Base-by-base conservation (phyloP, 495 filamentous ascomycete genomes). In the Pseudomonodictys pantanalensis region DNA sequence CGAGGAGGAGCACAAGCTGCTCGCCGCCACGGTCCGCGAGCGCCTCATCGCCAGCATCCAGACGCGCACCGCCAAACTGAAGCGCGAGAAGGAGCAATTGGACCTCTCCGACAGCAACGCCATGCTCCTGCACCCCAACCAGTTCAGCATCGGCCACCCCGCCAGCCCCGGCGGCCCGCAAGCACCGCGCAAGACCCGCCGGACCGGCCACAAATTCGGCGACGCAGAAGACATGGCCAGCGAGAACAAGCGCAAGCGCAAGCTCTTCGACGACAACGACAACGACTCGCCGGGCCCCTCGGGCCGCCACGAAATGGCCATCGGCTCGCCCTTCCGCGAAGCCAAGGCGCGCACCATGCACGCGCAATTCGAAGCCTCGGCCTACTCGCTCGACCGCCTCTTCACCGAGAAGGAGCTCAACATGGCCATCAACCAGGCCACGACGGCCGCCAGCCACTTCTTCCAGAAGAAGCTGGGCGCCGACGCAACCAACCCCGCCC, bases 341-440 rank as follows among this genome's bases (percentile, higher is more conserved):
- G 74, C 68, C 29, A 72, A 74, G 55, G 77, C 73, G 24, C 80
- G 79, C 63, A 80, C 81, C 32, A 69, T 80, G 7, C 74, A 81
- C 54, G 68, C 72, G 74, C 85, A 41, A 66, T 84, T 68, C 50
- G 73, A 75, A 64, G 69, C 73, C 10, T 61, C 72, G 0, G 66
- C 69, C 0, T 93, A 91, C 72, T 90, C 86, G 43, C 84, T 97
- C 57, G 86, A 95, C 49, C 88, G 90, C 56, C 83, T 97, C 23
- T 97, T 97, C 68, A 95, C 90, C 0, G 91, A 96, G 59, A 96
- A 92, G 74, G 92, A 97, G 72, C 83, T 97, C 11, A 79, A 82
- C 26, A 78, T 89, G 72, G 84, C 70, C 15, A 72, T 71, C 32
- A 72, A 75, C 38, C 69, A 68, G 17, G 75, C 75, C 12, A 64